These are phyloP conservation scores for Ogataea hybrid DNA, from an alignment of 1,139 yeast species.

Conservation along the genomic window DNA sequence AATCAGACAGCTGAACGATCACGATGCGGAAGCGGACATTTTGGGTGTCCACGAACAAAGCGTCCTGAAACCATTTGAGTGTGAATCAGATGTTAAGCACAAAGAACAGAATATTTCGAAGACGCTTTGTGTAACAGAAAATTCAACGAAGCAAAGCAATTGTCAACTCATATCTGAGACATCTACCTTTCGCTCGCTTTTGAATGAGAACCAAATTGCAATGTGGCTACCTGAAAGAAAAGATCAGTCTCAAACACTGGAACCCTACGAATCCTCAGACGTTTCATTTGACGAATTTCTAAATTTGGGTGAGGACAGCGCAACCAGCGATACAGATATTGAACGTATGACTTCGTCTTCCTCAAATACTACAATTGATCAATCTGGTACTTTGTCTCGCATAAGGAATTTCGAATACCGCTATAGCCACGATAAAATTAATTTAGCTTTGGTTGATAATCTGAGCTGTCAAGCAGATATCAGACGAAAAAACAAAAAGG, in stretches of 20 bases:
- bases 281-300: constrained; percentile 19
- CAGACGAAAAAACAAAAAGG: too few species aligned
- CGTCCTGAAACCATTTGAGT: constrained; percentile 3
- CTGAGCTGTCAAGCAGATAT: too few species aligned
- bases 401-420: too few species aligned
- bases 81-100: not conserved
- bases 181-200: constrained; percentile 24
- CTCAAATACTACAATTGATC: too few species aligned
- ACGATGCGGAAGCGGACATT: constrained; percentile 18
- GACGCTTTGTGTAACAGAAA: too few species aligned
- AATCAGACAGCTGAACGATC: constrained; percentile 23
- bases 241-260: not conserved
- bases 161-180: constrained; percentile 25
- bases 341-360: too few species aligned
- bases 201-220: constrained; percentile 6
- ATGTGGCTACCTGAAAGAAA: not conserved
- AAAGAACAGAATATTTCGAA: not conserved
- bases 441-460: too few species aligned
- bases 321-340: not conserved
- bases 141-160: constrained; percentile 2
- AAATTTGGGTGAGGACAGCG: constrained; percentile 15
- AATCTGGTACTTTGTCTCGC: too few species aligned
- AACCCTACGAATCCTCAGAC: not conserved
- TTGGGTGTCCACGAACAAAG: constrained; percentile 14
- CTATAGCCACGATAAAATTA: too few species aligned